Percentiles rank a stretch among this genome's conserved stretches.
Conservation (phyloP, 83 land plant species). For the Picea engelmannii region DNA sequence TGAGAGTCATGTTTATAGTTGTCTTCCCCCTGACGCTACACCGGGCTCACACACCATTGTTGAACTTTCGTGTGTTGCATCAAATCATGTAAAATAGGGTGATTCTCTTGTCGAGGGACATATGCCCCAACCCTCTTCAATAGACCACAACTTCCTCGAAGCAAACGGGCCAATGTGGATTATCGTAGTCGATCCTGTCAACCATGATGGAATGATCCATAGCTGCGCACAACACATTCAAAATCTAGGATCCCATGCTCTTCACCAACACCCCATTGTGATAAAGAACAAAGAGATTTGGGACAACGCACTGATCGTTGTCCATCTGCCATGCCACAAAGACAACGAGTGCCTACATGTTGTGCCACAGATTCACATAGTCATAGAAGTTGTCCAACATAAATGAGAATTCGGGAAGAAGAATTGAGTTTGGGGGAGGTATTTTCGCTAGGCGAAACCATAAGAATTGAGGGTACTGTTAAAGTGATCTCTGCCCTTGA, state of each 20-base stretch:
- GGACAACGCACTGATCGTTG: slow-evolving; percentile 14
- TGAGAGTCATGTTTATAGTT: slow-evolving; percentile 47
- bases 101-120: not conserved
- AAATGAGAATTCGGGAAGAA: slow-evolving; percentile 25
- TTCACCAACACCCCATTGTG: slow-evolving; percentile 14
- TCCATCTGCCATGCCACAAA: slow-evolving; percentile 25
- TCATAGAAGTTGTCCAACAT: slow-evolving; percentile 35
- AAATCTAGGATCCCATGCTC: slow-evolving; percentile 40
- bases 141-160: slow-evolving; percentile 32
- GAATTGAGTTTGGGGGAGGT: slow-evolving; percentile 16
- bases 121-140: too few relatives aligned
- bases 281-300: not conserved
- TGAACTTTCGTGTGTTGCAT: slow-evolving; percentile 54
- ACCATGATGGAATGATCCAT: not conserved
- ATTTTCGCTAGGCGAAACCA: slow-evolving; percentile 22
- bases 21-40: not conserved
- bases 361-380: slow-evolving; percentile 45
- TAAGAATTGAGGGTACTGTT: slow-evolving; percentile 31
- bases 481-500: slow-evolving; percentile 26
- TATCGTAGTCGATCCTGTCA: not conserved
- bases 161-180: slow-evolving; percentile 32
- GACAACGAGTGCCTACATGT: slow-evolving; percentile 33
- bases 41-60: slow-evolving; percentile 17
- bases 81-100: slow-evolving; percentile 50
- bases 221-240: not conserved